phyloP scores from a whole-genome alignment of 768 basidiomycete species.

The Mycena alexandri region DNA sequence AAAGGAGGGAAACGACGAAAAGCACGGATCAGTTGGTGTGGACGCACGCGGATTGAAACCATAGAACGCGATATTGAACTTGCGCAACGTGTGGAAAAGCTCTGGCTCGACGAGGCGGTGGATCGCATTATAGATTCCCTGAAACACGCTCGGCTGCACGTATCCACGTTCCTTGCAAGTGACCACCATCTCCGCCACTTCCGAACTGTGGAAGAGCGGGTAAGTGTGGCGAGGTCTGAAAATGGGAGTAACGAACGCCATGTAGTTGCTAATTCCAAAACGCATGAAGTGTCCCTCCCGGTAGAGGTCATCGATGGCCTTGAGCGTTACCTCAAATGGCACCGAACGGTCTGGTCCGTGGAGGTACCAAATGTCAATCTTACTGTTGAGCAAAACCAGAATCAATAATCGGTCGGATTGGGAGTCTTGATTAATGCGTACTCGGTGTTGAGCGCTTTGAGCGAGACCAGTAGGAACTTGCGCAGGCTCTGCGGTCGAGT shows the following conservation, averaged over 20 bases:
- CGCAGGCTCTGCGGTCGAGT: constrained; percentile 53
- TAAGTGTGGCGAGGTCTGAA: not conserved
- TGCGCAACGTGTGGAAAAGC: constrained; percentile 68
- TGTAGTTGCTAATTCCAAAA: constrained; percentile 74
- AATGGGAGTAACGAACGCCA: constrained; percentile 52
- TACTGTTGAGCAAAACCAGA: constrained; percentile 43
- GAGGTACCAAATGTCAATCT: constrained; percentile 65
- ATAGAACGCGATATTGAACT: constrained; percentile 68
- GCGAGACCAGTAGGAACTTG: constrained; percentile 58
- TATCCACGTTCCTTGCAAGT: constrained; percentile 68
- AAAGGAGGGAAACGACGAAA: too few species aligned
- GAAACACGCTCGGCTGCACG: constrained; percentile 67
- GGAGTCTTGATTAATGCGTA: constrained; percentile 44
- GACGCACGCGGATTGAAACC: constrained; percentile 64
- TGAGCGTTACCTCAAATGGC: constrained; percentile 68
- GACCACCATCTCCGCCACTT: constrained; percentile 70
- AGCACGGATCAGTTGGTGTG: too few species aligned
- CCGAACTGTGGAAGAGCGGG: constrained; percentile 55
- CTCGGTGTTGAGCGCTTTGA: constrained; percentile 58
- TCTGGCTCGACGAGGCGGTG: constrained; percentile 56
- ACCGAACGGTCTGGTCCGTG: constrained; percentile 72
- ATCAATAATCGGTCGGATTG: not conserved
- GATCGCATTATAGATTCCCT: constrained; percentile 59
- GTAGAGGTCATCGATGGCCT: constrained; percentile 66
- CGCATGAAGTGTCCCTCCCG: constrained; percentile 70